These are phyloP conservation scores for Pseudogymnoascus sp. DNA, from an alignment of 2,329 filamentous ascomycete genomes.

Conservation along the genomic window DNA sequence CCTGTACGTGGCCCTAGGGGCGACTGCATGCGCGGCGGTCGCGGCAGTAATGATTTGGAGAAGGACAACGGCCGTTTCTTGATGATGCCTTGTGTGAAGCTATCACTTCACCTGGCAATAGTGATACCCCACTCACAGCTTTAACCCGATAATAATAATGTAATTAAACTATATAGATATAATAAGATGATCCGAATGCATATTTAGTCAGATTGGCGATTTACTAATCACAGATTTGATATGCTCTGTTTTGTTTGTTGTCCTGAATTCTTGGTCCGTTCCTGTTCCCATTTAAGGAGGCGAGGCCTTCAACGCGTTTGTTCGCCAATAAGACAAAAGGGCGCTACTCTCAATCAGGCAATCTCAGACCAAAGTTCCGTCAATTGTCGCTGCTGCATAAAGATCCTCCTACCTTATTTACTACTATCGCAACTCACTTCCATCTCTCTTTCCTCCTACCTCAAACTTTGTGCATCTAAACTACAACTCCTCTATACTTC, in stretches of 20 bases:
- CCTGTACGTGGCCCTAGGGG: slow-evolving; percentile 77
- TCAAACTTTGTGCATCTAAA: slow-evolving; percentile 8
- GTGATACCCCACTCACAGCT: slow-evolving; percentile 7
- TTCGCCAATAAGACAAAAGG: slow-evolving; percentile 4
- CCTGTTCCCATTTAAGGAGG: slow-evolving; percentile 6
- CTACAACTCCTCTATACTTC: neutral
- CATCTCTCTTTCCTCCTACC: slow-evolving; percentile 7
- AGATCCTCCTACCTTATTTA: slow-evolving; percentile 9
- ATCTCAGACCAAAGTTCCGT: neutral
- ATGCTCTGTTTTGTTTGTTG: neutral
- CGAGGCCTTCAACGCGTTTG: slow-evolving; percentile 9
- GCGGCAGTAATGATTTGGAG: slow-evolving; percentile 60
- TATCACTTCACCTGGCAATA: neutral
- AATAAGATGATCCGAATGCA: neutral
- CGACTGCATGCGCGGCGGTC: slow-evolving; percentile 54
- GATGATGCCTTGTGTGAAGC: slow-evolving; percentile 12
- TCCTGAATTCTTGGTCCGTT: neutral
- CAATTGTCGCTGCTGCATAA: slow-evolving; percentile 9
- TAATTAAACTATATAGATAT: slow-evolving; percentile 1
- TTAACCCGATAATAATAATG: slow-evolving; percentile 7
- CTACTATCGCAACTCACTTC: slow-evolving; percentile 8
- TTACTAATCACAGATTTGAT: neutral
- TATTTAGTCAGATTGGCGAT: neutral
- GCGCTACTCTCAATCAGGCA: neutral
- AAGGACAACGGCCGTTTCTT: slow-evolving; percentile 25